These are phyloP conservation scores for Aspergillus conjunctus DNA, from an alignment of 495 filamentous ascomycete species.

Conservation along the genomic window DNA sequence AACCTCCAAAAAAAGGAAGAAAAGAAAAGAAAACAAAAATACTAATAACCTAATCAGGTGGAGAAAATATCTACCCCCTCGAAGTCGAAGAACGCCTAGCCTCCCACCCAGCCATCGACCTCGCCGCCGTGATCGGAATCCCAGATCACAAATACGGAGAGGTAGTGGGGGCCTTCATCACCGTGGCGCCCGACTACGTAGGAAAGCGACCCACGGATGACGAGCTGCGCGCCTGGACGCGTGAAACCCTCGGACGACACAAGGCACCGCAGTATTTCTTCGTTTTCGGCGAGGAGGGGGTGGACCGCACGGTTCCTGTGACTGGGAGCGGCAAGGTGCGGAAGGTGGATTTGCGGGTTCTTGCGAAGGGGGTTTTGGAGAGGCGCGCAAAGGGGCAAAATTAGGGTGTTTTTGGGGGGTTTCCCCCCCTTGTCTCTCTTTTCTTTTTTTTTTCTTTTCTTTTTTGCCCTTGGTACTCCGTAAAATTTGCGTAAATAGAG, in stretches of 20 bases:
- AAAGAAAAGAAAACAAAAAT: too few species aligned
- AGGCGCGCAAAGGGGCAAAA: constrained; percentile 13
- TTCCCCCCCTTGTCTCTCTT: too few species aligned
- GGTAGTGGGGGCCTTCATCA: constrained; percentile 65
- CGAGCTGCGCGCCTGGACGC: constrained; percentile 60
- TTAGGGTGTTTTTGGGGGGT: not conserved
- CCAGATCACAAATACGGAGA: constrained; percentile 66
- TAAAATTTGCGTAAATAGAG: too few species aligned
- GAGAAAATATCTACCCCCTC: constrained; percentile 80
- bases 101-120: constrained; percentile 54
- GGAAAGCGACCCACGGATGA: constrained; percentile 43
- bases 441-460: too few species aligned
- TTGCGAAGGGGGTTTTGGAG: constrained; percentile 54
- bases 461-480: too few species aligned
- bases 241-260: constrained; percentile 62
- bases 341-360: constrained; percentile 65
- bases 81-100: constrained; percentile 71
- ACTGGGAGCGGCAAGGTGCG: constrained; percentile 74
- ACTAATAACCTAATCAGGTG: constrained; percentile 39
- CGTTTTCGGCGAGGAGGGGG: constrained; percentile 63
- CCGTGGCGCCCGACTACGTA: constrained; percentile 26
- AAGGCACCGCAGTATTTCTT: constrained; percentile 69
- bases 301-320: constrained; percentile 57
- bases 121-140: constrained; percentile 65
- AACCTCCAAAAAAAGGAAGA: too few species aligned